Percentiles rank a stretch among this genome's conserved stretches.
Conservation (phyloP, 2,329 filamentous ascomycete genomes). For the Chrysoporthe austroafricana region DNA sequence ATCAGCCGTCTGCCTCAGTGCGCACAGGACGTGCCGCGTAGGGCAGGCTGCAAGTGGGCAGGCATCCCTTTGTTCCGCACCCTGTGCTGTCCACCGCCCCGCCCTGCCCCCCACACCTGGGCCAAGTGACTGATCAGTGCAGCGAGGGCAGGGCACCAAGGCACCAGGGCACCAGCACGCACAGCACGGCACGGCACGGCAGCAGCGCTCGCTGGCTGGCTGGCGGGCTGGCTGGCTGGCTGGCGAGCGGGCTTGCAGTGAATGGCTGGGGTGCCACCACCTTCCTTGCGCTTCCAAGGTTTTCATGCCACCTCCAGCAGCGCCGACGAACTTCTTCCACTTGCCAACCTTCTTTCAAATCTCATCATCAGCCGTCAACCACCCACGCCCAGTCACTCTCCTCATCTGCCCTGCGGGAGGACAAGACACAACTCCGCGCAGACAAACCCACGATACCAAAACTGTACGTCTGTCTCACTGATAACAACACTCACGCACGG, state of each 20-base stretch:
- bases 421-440: not conserved
- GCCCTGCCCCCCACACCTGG: not conserved
- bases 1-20: not conserved
- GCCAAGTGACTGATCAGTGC: not conserved
- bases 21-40: not conserved
- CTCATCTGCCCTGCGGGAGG: not conserved
- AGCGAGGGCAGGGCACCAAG: not conserved
- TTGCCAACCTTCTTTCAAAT: constrained; percentile 8
- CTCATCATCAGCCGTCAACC: constrained; percentile 8
- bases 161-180: too few species aligned
- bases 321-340: constrained; percentile 12
- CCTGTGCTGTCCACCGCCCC: not conserved
- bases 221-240: not conserved
- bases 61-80: constrained; percentile 6
- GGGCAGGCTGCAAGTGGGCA: not conserved
- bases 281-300: constrained; percentile 12
- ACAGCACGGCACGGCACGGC: not conserved
- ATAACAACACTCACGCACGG: not conserved
- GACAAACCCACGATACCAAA: constrained; percentile 2
- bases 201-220: not conserved
- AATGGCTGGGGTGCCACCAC: not conserved
- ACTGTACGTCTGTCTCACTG: constrained; percentile 17
- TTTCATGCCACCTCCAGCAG: constrained; percentile 12
- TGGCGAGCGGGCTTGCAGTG: constrained; percentile 1
- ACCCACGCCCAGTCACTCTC: not conserved